Base-by-base conservation (phyloP, 768 basidiomycete species). In the Lactarius akahatsu region DNA sequence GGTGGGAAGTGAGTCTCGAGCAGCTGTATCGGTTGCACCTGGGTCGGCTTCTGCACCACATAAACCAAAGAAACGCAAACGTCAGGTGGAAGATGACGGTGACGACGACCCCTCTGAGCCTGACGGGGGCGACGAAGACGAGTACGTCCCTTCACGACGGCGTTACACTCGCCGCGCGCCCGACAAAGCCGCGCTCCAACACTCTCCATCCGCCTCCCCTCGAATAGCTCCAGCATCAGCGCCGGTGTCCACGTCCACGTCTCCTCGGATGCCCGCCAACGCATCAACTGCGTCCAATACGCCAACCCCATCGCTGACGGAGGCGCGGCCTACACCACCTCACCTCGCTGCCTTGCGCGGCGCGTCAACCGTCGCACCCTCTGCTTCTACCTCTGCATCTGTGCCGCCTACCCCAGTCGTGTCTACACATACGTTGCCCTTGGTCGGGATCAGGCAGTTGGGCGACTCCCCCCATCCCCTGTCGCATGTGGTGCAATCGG, bases 241-340 rank as follows among this genome's bases (percentile, higher is more conserved):
- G 20, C 40, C 52, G 11, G 41, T 18, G 2, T 18, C 50, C 40
- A 50, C n/a, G 3, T 18, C 57, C 26, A 52, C 41, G 10, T 62
- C 58, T 13, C 30, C 61, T 2, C n/a, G 6, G 18, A 26, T 47
- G 11, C 50, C 52, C 36, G 10, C 2, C 50, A 20, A 26, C 28
- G 45, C 23, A 16, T 16, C 58, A 11, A 66, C 57, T 40, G 5
- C 45, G 23, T 32, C 62, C 0, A 43, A 34, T 13, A 63, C 66
- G 2, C 55, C 66, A 10, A 63, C 66, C 10, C 66, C 66, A 8
- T 59, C 62, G 8, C 62, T 67, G 58, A 63, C 10, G 23, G 61
- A 59, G 10, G 15, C 61, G 1, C 26, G 55, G 8, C 3, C 28
- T 1, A 38, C 38, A 16, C 47, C 30, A 47, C 15, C 16, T 1